Conservation (phyloP, 192 early-diverging fungal species). For the Linnemannia zychae region DNA sequence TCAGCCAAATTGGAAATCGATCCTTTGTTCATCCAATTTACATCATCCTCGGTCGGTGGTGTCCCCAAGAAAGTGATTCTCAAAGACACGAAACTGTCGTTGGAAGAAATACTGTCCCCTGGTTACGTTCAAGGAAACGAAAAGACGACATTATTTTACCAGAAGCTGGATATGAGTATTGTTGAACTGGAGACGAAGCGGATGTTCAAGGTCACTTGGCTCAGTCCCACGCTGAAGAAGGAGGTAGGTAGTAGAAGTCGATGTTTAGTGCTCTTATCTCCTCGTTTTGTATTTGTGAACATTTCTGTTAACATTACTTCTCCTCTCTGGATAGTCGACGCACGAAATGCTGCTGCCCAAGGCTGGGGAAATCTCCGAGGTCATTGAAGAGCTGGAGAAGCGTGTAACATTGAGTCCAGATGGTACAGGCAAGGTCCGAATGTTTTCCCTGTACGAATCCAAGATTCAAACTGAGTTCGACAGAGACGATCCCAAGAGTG, state of each 20-base stretch:
- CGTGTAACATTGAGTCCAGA: constrained; percentile 62
- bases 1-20: constrained; percentile 71
- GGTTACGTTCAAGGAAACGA: constrained; percentile 25
- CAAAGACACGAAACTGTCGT: constrained; percentile 38
- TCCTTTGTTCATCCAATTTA: constrained; percentile 83
- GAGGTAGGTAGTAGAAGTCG: constrained; percentile 53
- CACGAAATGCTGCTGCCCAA: constrained; percentile 82
- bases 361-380: constrained; percentile 56
- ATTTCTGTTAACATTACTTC: background rate
- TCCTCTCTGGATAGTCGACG: constrained; percentile 20
- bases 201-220: constrained; percentile 74
- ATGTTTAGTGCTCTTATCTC: background rate
- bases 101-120: constrained; percentile 59
- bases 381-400: constrained; percentile 64
- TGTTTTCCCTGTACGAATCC: constrained; percentile 69
- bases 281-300: background rate
- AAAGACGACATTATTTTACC: constrained; percentile 77
- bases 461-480: constrained; percentile 63
- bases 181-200: constrained; percentile 88
- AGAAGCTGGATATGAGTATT: constrained; percentile 85
- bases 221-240: constrained; percentile 78
- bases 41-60: constrained; percentile 45
- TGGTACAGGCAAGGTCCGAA: constrained; percentile 64
- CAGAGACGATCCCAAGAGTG: constrained; percentile 59
- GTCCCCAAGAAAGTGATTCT: constrained; percentile 45